Percentiles rank a stretch among this genome's conserved stretches.
Conservation (phyloP, 345 rosid species). For the Hibiscus tridactylites region DNA sequence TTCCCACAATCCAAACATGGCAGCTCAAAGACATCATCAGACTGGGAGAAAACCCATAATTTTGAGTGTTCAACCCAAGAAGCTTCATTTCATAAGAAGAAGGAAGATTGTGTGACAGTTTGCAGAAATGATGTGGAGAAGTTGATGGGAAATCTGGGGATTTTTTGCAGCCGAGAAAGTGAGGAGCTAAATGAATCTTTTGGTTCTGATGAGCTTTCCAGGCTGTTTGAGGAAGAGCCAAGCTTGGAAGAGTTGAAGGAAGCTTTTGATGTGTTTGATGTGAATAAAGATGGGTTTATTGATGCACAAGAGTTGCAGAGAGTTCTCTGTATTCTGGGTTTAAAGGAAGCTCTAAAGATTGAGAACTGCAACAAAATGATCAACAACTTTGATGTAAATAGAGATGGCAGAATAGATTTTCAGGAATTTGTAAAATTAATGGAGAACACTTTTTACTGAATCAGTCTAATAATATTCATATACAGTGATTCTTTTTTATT, state of each 20-base stretch:
- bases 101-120: neutral
- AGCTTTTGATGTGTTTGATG: neutral
- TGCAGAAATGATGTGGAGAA: neutral
- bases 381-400: neutral
- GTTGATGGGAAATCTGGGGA: neutral
- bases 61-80: neutral
- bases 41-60: neutral
- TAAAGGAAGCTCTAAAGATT: neutral
- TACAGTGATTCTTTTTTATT: neutral
- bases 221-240: neutral
- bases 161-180: neutral
- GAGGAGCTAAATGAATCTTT: neutral
- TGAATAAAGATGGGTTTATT: neutral
- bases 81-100: neutral
- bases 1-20: neutral
- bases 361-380: neutral
- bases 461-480: neutral
- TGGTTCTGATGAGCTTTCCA: neutral
- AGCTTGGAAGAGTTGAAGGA: neutral
- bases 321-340: neutral
- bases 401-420: neutral
- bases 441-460: neutral
- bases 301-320: neutral
- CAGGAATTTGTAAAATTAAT: neutral
- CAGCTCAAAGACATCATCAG: neutral